Evolutionary conservation across 2,329 filamentous ascomycete species (phyloP).

Genomic region (Cadophora sp.): DNA sequence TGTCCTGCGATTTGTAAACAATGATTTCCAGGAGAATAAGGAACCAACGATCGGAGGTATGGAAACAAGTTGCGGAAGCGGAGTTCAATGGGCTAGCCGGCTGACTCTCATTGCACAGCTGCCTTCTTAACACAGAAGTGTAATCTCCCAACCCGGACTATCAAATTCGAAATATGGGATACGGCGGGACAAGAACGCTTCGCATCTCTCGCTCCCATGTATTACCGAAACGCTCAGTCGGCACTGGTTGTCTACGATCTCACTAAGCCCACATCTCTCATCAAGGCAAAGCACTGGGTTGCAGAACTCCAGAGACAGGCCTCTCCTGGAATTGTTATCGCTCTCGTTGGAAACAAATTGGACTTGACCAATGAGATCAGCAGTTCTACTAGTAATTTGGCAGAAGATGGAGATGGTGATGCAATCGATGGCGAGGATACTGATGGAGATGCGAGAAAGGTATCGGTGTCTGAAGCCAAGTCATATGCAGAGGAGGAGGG

Average conservation of each 20-base stretch:
- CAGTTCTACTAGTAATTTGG: slow-evolving; percentile 55
- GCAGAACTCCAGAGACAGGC: slow-evolving; percentile 96
- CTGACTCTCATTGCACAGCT: slow-evolving; percentile 58
- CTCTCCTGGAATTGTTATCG: slow-evolving; percentile 94
- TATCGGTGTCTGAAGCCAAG: slow-evolving; percentile 90
- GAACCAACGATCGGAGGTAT: slow-evolving; percentile 97
- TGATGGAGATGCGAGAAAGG: slow-evolving; percentile 81
- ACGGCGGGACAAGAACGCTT: slow-evolving; percentile 98
- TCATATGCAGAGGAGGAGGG: slow-evolving; percentile 94
- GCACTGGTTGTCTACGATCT: slow-evolving; percentile 98
- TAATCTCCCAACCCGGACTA: slow-evolving; percentile 89
- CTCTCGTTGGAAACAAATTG: slow-evolving; percentile 95
- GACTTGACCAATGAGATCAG: slow-evolving; percentile 75
- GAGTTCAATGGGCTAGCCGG: not conserved
- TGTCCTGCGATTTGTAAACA: slow-evolving; percentile 97
- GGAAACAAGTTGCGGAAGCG: slow-evolving; percentile 36
- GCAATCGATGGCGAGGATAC: slow-evolving; percentile 61
- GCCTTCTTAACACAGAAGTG: slow-evolving; percentile 99
- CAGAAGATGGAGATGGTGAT: slow-evolving; percentile 53
- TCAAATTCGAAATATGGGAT: slow-evolving; percentile 97
- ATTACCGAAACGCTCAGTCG: slow-evolving; percentile 98
- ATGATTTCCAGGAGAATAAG: slow-evolving; percentile 99
- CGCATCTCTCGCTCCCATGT: slow-evolving; percentile 96
- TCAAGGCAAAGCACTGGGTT: slow-evolving; percentile 99
- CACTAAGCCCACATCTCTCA: slow-evolving; percentile 92